A percentile compares a stretch with the other conserved stretches of the same genome.
Evolutionary conservation across 2,329 filamentous ascomycete species (phyloP).

Genomic region (Curvularia lunata): DNA sequence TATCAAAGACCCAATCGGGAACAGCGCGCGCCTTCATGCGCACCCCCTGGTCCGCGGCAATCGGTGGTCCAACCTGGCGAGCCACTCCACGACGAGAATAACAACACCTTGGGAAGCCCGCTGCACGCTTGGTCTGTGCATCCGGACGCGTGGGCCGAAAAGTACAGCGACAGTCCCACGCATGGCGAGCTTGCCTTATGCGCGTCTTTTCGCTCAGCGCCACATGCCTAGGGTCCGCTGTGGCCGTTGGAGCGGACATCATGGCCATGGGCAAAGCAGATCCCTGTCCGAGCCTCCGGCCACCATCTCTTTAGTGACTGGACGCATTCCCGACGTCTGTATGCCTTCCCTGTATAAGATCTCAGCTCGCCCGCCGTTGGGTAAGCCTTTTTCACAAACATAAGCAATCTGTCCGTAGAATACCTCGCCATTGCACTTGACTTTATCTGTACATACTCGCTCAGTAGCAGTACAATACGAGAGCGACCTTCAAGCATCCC

Average conservation of each 20-base stretch:
- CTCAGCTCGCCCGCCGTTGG: conserved; percentile 39
- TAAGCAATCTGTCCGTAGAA: conserved; percentile 28
- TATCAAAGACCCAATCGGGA: conserved; percentile 42
- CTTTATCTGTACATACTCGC: neutral
- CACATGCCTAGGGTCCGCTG: conserved; percentile 26
- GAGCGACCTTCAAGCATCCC: neutral
- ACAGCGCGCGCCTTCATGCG: conserved; percentile 36
- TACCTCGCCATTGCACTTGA: neutral
- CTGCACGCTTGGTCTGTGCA: conserved; percentile 31
- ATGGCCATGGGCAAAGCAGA: conserved; percentile 21
- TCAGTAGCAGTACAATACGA: neutral
- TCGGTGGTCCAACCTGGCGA: conserved; percentile 33
- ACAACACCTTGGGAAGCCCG: conserved; percentile 36
- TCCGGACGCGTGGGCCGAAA: conserved; percentile 35
- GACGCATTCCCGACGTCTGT: conserved; percentile 31
- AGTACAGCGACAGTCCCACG: conserved; percentile 21
- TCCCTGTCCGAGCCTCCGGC: conserved; percentile 31
- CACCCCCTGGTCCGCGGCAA: conserved; percentile 27
- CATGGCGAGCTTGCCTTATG: conserved; percentile 30
- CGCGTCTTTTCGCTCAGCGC: conserved; percentile 30
- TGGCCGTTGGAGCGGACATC: conserved; percentile 34
- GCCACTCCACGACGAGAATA: conserved; percentile 45
- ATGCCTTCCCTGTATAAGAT: conserved; percentile 42
- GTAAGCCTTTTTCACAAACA: conserved; percentile 39
- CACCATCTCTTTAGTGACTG: conserved; percentile 26